A percentile compares a stretch with the other conserved stretches of the same genome.
Evolutionary conservation across 164 flowering plant genomes (phyloP).

Genomic region (Aristolochia californica): DNA sequence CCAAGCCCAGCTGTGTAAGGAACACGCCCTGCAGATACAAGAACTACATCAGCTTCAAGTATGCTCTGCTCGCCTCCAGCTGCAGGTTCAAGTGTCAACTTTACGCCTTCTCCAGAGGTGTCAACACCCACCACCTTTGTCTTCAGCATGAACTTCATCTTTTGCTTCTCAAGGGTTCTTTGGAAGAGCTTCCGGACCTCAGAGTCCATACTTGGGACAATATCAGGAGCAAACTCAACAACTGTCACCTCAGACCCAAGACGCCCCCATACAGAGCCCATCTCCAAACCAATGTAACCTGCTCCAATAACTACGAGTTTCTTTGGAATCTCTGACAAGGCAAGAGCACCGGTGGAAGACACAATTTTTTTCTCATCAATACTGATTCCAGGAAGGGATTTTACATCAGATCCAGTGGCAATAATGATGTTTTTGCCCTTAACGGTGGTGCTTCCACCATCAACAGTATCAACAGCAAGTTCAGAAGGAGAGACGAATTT

Average conservation of each 20-base stretch:
- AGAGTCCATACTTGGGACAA: constrained; percentile 69
- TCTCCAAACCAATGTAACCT: constrained; percentile 88
- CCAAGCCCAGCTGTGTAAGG: constrained; percentile 71
- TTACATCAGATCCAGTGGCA: constrained; percentile 84
- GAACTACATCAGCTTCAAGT: constrained; percentile 78
- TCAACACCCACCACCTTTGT: constrained; percentile 77
- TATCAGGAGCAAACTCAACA: constrained; percentile 70
- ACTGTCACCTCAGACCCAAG: constrained; percentile 85
- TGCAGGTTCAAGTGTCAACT: constrained; percentile 62
- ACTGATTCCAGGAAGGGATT: constrained; percentile 66
- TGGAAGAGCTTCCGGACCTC: constrained; percentile 69
- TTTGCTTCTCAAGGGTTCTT: constrained; percentile 71
- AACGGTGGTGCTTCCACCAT: constrained; percentile 54
- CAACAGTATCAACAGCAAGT: constrained; percentile 59
- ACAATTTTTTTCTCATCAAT: constrained; percentile 76
- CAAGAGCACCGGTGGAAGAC: constrained; percentile 74
- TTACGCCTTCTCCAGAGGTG: constrained; percentile 39
- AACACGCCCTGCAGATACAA: constrained; percentile 68
- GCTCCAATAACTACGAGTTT: constrained; percentile 76
- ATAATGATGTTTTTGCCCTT: constrained; percentile 65
- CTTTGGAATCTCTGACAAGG: constrained; percentile 57
- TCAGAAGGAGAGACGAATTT: constrained; percentile 62
- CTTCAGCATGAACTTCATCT: constrained; percentile 69
- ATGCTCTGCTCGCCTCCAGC: constrained; percentile 62
- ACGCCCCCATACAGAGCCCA: constrained; percentile 87